Conservation (phyloP, 1,284 basidiomycete genomes). For the Xerocomus alliaceus region DNA sequence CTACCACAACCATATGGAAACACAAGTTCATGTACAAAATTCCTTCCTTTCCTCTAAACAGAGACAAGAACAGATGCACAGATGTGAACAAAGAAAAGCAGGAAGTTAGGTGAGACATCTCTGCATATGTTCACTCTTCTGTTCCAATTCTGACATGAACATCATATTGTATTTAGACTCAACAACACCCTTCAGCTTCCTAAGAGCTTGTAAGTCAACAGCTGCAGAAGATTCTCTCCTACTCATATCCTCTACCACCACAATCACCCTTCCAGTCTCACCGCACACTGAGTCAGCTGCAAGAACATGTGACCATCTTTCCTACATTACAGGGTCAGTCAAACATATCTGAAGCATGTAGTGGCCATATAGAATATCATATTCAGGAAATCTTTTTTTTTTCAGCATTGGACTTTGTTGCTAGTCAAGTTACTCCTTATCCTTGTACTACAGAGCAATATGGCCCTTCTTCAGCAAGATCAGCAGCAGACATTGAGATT, state of each 20-base stretch:
- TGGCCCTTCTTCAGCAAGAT: conserved; percentile 1
- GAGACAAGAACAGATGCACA: too few species aligned
- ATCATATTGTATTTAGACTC: background rate
- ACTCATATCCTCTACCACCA: background rate
- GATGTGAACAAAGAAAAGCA: conserved; percentile 3
- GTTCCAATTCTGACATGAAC: background rate
- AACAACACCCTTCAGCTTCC: background rate
- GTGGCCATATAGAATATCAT: conserved; percentile 1
- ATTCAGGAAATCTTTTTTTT: conserved; percentile 10
- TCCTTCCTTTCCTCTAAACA: background rate
- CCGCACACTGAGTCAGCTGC: conserved; percentile 4
- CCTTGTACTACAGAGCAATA: conserved; percentile 11
- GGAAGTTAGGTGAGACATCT: conserved; percentile 9
- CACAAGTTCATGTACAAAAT: background rate
- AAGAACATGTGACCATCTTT: conserved; percentile 1
- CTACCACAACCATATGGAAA: background rate
- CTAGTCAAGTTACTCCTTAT: conserved; percentile 11
- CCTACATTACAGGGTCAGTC: background rate
- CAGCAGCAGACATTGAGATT: conserved; percentile 20
- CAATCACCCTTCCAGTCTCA: background rate
- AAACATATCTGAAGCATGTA: background rate
- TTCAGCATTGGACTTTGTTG: background rate
- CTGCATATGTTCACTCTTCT: too few species aligned
- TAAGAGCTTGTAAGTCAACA: conserved; percentile 28
- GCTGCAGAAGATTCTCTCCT: conserved; percentile 35